Base-by-base conservation (phyloP, 2,329 filamentous ascomycete species). In the Aspergillaceae sp. region DNA sequence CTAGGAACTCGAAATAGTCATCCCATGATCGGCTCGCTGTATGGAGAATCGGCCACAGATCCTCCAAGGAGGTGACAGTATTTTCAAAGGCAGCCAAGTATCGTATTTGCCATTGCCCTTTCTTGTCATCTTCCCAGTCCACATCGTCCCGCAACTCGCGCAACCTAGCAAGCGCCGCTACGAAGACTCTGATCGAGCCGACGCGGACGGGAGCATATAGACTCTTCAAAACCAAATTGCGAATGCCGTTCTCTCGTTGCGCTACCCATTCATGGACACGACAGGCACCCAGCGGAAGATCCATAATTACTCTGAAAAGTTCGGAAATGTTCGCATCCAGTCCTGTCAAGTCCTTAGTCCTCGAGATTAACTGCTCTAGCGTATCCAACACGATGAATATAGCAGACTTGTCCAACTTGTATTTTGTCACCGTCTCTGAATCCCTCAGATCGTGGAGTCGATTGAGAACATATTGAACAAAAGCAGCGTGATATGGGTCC, bases 311-410 rank as follows among this genome's bases (percentile, higher is more conserved):
- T 19, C 69, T 70, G 8, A 70, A 65, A 9, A 85, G 59, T 28
- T 80, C 69, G 2, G 61, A 59, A 43, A 79, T 70, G 44, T 84
- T 78, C 6, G 67, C 61, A 1, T 76, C 72, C 34, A 86, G 82
- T 37, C 84, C 78, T 0, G 81, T 76, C 2, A 78, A 60, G 36
- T 89, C 84, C 61, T 85, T 87, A 3, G 79, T 75, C 47, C 87
- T 79, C 40, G 84, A 79, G 8, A 86, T 77, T 37, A 94, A 75
- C 59, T 91, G 85, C 54, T 90, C 84, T 34, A 94, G 67, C 54
- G 91, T 86, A 47, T 75, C 72, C 43, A 77, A 52, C 7, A 66
- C 66, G 44, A 74, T 63, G 33, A 59, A 61, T 29, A 75, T 61
- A 28, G 66, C 64, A 29, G 61, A 58, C 35, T 65, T 66, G 51